Conservation (phyloP, 768 basidiomycete species). For the Lactifluus subvellereus region DNA sequence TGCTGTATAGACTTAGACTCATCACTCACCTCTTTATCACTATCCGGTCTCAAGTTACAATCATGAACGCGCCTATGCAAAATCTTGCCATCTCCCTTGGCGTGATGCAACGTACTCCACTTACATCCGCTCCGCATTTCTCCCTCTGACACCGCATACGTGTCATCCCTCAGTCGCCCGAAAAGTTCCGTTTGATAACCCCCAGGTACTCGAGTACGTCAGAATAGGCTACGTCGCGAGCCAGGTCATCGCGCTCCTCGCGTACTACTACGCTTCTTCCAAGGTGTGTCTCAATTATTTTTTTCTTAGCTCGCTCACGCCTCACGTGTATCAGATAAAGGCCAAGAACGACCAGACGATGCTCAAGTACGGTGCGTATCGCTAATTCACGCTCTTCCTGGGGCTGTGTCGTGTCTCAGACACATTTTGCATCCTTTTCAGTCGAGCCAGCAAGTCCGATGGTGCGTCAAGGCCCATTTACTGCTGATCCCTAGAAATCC, state of each 20-base stretch:
- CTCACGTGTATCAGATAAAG: conserved; percentile 58
- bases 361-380: conserved; percentile 80
- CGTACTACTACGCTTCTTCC: conserved; percentile 76
- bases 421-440: conserved; percentile 29
- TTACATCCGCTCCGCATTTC: background rate
- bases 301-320: background rate
- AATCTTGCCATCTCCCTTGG: conserved; percentile 88
- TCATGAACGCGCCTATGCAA: conserved; percentile 23
- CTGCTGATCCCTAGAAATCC: background rate
- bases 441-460: conserved; percentile 74
- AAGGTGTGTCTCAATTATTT: conserved; percentile 44
- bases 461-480: conserved; percentile 40
- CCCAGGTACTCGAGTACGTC: conserved; percentile 71
- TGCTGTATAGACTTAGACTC: no score
- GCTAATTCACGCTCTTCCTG: background rate
- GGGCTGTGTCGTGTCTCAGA: background rate
- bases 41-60: background rate
- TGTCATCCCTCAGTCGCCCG: conserved; percentile 61
- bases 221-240: conserved; percentile 75
- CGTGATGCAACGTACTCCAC: conserved; percentile 75
- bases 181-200: conserved; percentile 87
- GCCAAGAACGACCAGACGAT: conserved; percentile 93
- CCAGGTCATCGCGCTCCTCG: conserved; percentile 63
- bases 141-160: conserved; percentile 12
- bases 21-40: background rate